Conservation (phyloP, 164 flowering plant species). For the Tinospora cordifolia region DNA sequence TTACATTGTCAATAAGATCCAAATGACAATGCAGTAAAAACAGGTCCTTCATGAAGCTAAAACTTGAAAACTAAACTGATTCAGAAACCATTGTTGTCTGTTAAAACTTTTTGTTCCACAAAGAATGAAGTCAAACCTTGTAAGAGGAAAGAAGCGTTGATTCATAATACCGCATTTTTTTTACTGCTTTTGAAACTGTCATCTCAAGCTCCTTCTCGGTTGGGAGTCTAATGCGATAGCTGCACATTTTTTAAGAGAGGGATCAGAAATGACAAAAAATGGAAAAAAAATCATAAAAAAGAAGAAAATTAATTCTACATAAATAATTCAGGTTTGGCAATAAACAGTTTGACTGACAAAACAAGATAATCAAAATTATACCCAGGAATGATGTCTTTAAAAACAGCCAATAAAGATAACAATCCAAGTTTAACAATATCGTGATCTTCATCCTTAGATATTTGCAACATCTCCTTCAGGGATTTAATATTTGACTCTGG, state of each 20-base stretch:
- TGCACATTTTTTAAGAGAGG: constrained; percentile 24
- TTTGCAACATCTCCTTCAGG: constrained; percentile 63
- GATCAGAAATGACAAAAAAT: constrained; percentile 5
- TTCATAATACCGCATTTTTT: constrained; percentile 76
- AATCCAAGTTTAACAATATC: constrained; percentile 61
- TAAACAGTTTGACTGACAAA: background rate
- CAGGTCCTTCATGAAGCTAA: background rate
- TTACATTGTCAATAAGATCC: background rate
- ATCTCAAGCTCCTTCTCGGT: constrained; percentile 89
- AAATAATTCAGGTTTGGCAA: background rate
- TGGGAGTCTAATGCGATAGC: constrained; percentile 93
- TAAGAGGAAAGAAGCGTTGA: constrained; percentile 70
- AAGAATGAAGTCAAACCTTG: constrained; percentile 46
- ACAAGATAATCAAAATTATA: constrained; percentile 17
- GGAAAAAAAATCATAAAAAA: background rate
- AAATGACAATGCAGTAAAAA: background rate
- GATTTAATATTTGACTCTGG: constrained; percentile 78
- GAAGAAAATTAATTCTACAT: background rate
- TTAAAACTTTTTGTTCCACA: background rate
- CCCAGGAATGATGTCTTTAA: constrained; percentile 98
- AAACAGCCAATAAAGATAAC: constrained; percentile 73
- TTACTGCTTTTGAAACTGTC: constrained; percentile 79
- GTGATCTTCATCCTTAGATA: constrained; percentile 55
- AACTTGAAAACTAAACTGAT: background rate
- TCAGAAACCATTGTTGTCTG: background rate